Percentiles rank a stretch among this genome's conserved stretches.
Evolutionary conservation across 306 rosid species (phyloP).

Genomic region (Quercus rubra): DNA sequence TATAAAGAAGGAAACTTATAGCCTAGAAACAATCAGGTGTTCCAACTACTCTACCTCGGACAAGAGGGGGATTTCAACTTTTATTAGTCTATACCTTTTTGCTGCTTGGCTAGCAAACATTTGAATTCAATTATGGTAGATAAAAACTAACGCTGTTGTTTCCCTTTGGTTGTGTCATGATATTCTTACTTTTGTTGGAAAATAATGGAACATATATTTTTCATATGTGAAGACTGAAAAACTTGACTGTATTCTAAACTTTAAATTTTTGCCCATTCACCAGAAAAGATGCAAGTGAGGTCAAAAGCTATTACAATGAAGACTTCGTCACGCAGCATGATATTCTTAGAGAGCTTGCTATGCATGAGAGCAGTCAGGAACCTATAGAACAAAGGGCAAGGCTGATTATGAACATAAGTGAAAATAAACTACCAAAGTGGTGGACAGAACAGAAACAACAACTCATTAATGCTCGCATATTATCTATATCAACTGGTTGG

Average conservation of each 20-base stretch:
- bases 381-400: slow-evolving; percentile 17
- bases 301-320: slow-evolving; percentile 18
- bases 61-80: no score
- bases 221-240: no score
- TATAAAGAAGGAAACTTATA: not conserved
- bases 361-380: not conserved
- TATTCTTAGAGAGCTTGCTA: slow-evolving; percentile 38
- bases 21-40: no score
- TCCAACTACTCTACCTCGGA: no score
- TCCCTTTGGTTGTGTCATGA: no score
- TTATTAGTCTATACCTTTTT: no score
- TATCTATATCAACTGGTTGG: slow-evolving; percentile 38
- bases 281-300: slow-evolving; percentile 18
- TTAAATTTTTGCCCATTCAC: not conserved
- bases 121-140: no score
- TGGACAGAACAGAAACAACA: slow-evolving; percentile 11
- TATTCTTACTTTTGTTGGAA: not conserved
- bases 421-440: slow-evolving; percentile 23
- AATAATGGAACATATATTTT: no score
- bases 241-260: not conserved
- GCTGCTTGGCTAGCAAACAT: no score
- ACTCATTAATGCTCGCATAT: not conserved
- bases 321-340: slow-evolving; percentile 25
- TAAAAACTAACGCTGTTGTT: no score
- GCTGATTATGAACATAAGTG: slow-evolving; percentile 16